A percentile compares a stretch with the other conserved stretches of the same genome.
phyloP scores from a whole-genome alignment of 805 yeast genomes.

The Naumovozyma baii region DNA sequence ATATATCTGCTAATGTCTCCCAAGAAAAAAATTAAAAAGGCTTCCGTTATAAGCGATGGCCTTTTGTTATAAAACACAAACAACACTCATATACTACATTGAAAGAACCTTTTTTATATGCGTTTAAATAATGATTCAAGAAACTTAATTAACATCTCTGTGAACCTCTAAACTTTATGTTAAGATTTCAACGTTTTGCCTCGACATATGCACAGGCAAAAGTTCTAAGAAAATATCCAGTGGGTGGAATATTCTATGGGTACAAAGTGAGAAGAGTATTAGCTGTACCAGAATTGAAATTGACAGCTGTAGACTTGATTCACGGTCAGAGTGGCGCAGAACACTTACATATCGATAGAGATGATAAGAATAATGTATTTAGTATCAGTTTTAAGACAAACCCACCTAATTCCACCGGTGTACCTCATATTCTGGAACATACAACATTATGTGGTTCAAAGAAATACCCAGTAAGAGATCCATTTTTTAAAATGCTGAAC shows the following conservation, averaged over 20 bases:
- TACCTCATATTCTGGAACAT: conserved; percentile 93
- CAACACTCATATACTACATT: background rate
- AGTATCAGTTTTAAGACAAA: conserved; percentile 85
- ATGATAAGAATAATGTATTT: conserved; percentile 80
- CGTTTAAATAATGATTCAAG: too few relatives aligned
- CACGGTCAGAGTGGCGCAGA: conserved; percentile 65
- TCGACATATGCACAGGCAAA: conserved; percentile 26
- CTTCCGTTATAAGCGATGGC: background rate
- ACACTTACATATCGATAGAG: conserved; percentile 78
- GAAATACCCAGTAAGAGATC: conserved; percentile 90
- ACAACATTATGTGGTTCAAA: conserved; percentile 91
- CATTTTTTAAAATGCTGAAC: conserved; percentile 94
- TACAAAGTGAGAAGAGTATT: conserved; percentile 54
- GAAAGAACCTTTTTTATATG: too few relatives aligned
- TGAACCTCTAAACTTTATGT: conserved; percentile 8
- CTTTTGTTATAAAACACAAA: too few relatives aligned
- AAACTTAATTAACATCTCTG: too few relatives aligned
- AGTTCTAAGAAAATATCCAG: conserved; percentile 45
- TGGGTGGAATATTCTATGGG: conserved; percentile 57
- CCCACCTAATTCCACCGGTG: conserved; percentile 91
- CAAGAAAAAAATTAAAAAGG: background rate
- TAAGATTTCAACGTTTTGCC: conserved; percentile 19
- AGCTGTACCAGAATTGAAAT: conserved; percentile 70
- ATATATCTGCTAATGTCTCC: background rate
- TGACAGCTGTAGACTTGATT: conserved; percentile 63